phyloP scores from a whole-genome alignment of 345 rosid genomes.

The Brassica carinata region DNA sequence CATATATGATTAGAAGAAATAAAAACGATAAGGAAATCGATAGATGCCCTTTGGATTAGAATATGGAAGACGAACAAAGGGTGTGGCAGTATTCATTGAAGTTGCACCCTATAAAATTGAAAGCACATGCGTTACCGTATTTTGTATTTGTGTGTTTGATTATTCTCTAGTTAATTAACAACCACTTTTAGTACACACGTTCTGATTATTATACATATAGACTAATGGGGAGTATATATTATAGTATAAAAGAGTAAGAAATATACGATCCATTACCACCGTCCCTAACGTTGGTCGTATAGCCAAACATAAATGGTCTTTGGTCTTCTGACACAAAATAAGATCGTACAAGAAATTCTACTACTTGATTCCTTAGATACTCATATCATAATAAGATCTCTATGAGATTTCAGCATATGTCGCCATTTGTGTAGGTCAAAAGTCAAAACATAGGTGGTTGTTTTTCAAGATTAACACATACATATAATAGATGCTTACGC shows the following conservation, averaged over 20 bases:
- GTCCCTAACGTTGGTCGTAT: conserved; percentile 41
- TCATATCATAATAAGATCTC: conserved; percentile 11
- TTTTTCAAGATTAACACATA: conserved; percentile 21
- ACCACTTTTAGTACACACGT: conserved; percentile 5
- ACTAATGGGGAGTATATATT: conserved; percentile 26
- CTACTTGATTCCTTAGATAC: conserved; percentile 37
- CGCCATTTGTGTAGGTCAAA: conserved; percentile 27
- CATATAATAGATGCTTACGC: conserved; percentile 15
- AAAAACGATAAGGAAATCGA: conserved; percentile 12
- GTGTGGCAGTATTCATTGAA: conserved; percentile 27
- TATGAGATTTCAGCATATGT: conserved; percentile 23
- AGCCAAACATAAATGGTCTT: conserved; percentile 37
- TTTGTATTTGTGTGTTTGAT: conserved; percentile 9
- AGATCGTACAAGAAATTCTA: conserved; percentile 37
- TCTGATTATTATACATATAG: conserved; percentile 37
- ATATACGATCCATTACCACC: conserved; percentile 37
- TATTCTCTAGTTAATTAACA: conserved; percentile 17
- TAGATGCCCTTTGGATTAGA: conserved; percentile 30
- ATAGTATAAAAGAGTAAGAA: conserved; percentile 11
- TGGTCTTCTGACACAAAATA: conserved; percentile 40
- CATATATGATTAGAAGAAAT: neutral
- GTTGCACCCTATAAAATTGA: conserved; percentile 31
- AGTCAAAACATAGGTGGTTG: conserved; percentile 26
- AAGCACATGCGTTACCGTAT: conserved; percentile 37
- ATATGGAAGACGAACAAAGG: conserved; percentile 1